Evolutionary conservation across 805 yeast species (phyloP).

Genomic region (Pichia californica): DNA sequence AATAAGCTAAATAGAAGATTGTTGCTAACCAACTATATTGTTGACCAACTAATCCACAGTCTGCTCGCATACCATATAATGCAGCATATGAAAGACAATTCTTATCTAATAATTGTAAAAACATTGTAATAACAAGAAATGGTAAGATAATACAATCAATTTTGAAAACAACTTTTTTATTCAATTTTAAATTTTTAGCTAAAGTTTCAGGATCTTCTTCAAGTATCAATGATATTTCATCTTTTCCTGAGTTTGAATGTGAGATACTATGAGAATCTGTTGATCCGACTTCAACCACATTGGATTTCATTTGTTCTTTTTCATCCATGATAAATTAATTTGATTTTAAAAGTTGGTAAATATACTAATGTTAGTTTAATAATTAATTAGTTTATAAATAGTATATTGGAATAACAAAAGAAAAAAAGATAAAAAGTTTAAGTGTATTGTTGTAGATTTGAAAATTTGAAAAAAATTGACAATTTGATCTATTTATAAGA

Average conservation of each 20-base stretch:
- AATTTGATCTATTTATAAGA: too few relatives aligned
- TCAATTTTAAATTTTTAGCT: slow-evolving; percentile 15
- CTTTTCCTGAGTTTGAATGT: background rate
- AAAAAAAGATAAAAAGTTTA: too few relatives aligned
- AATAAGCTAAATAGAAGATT: slow-evolving; percentile 34
- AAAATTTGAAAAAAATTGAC: too few relatives aligned
- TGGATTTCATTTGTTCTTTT: background rate
- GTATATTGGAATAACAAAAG: too few relatives aligned
- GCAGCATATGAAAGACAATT: slow-evolving; percentile 38
- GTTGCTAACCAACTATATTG: slow-evolving; percentile 41
- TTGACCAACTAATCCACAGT: slow-evolving; percentile 34
- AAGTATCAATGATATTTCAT: background rate
- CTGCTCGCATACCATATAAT: slow-evolving; percentile 36
- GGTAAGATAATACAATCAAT: slow-evolving; percentile 21
- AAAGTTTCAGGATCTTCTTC: slow-evolving; percentile 12
- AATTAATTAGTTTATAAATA: too few relatives aligned
- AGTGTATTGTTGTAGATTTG: too few relatives aligned
- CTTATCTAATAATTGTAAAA: slow-evolving; percentile 32
- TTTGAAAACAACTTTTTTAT: slow-evolving; percentile 18
- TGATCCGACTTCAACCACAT: background rate
- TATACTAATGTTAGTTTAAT: too few relatives aligned
- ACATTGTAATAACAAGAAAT: slow-evolving; percentile 25
- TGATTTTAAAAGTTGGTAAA: too few relatives aligned
- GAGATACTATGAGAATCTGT: background rate
- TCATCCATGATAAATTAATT: background rate